Conservation (phyloP, 495 filamentous ascomycete species). For the Penicillium maclennaniae region DNA sequence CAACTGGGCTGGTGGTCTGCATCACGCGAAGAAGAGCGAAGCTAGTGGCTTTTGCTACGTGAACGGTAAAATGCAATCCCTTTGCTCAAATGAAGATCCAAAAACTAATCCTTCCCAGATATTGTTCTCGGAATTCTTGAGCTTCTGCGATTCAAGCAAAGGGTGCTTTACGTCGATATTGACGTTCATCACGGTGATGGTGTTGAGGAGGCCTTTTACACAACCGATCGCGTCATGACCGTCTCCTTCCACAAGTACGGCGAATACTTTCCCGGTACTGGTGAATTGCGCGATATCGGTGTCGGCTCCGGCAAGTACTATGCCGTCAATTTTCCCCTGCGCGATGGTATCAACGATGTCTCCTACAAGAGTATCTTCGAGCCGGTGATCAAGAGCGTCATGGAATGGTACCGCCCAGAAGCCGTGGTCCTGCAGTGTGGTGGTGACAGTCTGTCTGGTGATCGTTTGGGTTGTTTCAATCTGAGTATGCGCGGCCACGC, state of each 20-base stretch:
- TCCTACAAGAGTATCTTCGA: conserved; percentile 96
- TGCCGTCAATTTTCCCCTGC: conserved; percentile 92
- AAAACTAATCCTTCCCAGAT: conserved; percentile 49
- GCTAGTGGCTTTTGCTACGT: conserved; percentile 98
- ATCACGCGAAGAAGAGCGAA: conserved; percentile 97
- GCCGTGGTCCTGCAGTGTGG: conserved; percentile 97
- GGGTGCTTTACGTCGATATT: conserved; percentile 96
- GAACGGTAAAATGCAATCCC: conserved; percentile 62
- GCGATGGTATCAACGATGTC: conserved; percentile 90
- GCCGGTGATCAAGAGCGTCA: conserved; percentile 85
- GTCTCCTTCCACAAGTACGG: conserved; percentile 98
- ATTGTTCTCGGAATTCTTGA: conserved; percentile 96
- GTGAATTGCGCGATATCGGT: conserved; percentile 91
- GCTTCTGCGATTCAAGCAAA: conserved; percentile 86
- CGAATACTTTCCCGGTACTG: conserved; percentile 97
- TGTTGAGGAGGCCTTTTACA: conserved; percentile 97
- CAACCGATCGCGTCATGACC: conserved; percentile 97
- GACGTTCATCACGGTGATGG: conserved; percentile 98
- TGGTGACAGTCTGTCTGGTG: conserved; percentile 90
- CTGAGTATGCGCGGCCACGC: conserved; percentile 96
- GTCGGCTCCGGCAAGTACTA: conserved; percentile 92
- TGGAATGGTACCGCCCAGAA: conserved; percentile 93
- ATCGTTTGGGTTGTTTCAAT: conserved; percentile 96
- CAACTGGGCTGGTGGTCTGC: conserved; percentile 95
- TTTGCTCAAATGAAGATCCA: not conserved